Base-by-base conservation (phyloP, 129 eudicot genomes). In the Saposhnikovia divaricata region DNA sequence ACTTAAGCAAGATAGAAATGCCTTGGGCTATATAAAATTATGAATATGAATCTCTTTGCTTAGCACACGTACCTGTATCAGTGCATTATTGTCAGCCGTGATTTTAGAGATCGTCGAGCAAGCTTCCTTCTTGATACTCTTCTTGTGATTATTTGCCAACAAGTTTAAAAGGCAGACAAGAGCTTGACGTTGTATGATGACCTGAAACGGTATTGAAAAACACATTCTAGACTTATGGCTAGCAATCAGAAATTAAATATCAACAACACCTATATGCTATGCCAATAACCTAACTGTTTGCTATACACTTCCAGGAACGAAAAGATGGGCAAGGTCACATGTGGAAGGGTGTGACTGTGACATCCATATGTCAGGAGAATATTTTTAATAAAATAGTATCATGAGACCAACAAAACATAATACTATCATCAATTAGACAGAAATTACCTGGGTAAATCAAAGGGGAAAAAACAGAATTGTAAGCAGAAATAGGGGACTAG, bases 51-150 rank as follows among this genome's bases (percentile, higher is more conserved):
- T 34, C 2, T 66, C 13, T 31, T 39, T 38, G 1, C 6, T 2
- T 6, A 12, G 8, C 77, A 31, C 34, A 31, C 34, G 34, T 31
- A 85, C 88, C 88, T 85, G 85, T n/a, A 85, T 85, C 65, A 79
- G 88, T n/a, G 76, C 83, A 48, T 48, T 74, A 81, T 85, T 85
- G 42, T 85, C 88, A 12, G 88, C 88, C 4, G 85, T 85, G 74
- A 85, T 81, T 65, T 85, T 85, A 66, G 88, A 85, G 40, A 85
- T 81, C 9, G 88, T 81, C 88, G 85, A 85, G 19, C 88, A 85
- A 78, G 88, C 88, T 74, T 85, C 88, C 83, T 85, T 81, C 80
- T 85, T 85, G 25, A 85, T 85, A 83, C 85, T 79, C 51, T 82
- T 82, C 81, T 85, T 85, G 44, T 79, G 57, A 72, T 82, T 75